Base-by-base conservation (phyloP, 768 basidiomycete genomes). In the Suillus subluteus region DNA sequence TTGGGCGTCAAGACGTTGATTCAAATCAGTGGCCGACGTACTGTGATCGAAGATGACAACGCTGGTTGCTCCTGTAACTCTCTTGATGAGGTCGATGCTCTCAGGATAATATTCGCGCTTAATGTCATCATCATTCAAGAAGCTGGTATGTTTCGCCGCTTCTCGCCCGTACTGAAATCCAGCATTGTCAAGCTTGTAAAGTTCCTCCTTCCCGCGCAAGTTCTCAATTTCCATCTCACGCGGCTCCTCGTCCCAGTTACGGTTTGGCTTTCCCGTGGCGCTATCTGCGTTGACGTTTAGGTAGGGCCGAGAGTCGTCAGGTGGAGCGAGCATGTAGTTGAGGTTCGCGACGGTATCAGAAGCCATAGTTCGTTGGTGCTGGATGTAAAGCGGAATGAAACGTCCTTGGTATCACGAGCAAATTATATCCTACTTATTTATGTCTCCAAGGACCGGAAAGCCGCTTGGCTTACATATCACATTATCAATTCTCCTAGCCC, bases 11-110 rank as follows among this genome's bases (percentile, higher is more conserved):
- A 37, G 37, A 37, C 37, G 8, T 37, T 8, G 6, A 15, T 41
- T 41, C 41, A 32, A 38, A 23, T 32, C 1, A 7, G 16, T 62
- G 32, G 41, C 32, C 2, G 38, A 68, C 79, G 37, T 50, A 76
- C 81, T 83, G 61, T 82, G 80, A 63, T 83, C 82, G 66, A 84
- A 84, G 37, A 83, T 70, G 55, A 82, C 77, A 41, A 74, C 74
- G 21, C 71, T 74, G 58, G 68, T 77, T n/a, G 81, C 83, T 16
- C 79, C 80, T 1, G 80, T 81, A 43, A 76, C 52, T 46, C 74
- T 71, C 73, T 82, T 82, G 46, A 82, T 68, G 23, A 82, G 69
- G 63, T 78, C 78, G 35, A 69, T 55, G 58, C 76, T 78, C 70
- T 84, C 83, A 0, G 76, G 73, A 62, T 82, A 83, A 66, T 84